Base-by-base conservation (phyloP, 1,284 basidiomycete species). In the Rhodotorula sp. region DNA sequence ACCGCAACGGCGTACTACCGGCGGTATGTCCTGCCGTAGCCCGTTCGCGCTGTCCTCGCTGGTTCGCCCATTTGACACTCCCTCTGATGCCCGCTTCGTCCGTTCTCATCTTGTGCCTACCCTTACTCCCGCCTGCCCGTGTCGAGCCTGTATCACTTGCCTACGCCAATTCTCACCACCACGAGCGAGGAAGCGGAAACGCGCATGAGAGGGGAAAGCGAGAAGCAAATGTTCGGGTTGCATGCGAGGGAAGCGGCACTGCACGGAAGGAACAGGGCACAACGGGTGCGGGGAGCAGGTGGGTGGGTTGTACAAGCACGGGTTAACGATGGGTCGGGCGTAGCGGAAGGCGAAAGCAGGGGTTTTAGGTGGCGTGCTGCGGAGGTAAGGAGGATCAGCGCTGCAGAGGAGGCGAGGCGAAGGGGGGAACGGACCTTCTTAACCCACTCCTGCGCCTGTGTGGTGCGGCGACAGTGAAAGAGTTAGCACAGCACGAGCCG, bases 371-470 rank as follows among this genome's bases (percentile, higher is more conserved):
- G 12, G 27, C 32, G 34, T 29, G 44, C 22, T 34, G 59, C 15
- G n/a, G 25, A 10, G 37, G 59, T 7, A 21, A 61, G 48, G 15
- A 10, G 13, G 5, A 6, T 25, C 29, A 3, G 17, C 17, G 12
- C 21, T 37, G 37, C 19, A 29, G 10, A 4, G 29, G n/a, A 10
- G 22, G 39, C 6, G 19, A 39, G 10, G 41, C 17, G 21, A 9
- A 25, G n/a, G 44, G 17, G 22, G 25, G 12, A 22, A 41, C 75
- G 25, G 27, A 77, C 77, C 74, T 79, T 79, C 70, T 78, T 73
- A 51, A 77, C 77, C 75, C 74, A 78, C 48, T 77, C 77, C 60
- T 78, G 78, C 10, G 77, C 77, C 71, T 78, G 66, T 29, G 21
- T n/a, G n/a, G n/a, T n/a, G n/a, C n/a, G n/a, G n/a, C n/a, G 27